Evolutionary conservation across 306 rosid species (phyloP).

Genomic region (Pterocarpus macrocarpus): DNA sequence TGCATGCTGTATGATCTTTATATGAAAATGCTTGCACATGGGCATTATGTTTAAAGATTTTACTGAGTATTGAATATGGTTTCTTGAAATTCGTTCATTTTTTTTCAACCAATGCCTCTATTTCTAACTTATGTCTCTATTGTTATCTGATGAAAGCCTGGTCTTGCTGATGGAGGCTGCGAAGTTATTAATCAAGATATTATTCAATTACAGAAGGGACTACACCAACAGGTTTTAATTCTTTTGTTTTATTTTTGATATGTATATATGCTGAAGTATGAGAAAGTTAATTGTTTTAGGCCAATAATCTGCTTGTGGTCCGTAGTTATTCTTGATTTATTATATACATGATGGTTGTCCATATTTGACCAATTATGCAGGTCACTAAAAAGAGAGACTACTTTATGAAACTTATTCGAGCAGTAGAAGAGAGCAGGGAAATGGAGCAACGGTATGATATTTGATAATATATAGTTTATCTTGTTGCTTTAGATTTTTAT

Average conservation of each 20-base stretch:
- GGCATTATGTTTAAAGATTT: constrained; percentile 22
- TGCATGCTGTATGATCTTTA: constrained; percentile 9
- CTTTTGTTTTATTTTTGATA: constrained; percentile 30
- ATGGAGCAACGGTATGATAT: constrained; percentile 65
- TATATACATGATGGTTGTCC: constrained; percentile 18
- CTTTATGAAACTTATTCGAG: constrained; percentile 59
- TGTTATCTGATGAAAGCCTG: constrained; percentile 73
- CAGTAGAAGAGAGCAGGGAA: constrained; percentile 68
- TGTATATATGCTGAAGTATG: not conserved
- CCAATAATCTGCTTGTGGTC: constrained; percentile 5
- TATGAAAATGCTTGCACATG: constrained; percentile 25
- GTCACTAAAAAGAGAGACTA: constrained; percentile 65
- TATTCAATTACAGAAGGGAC: constrained; percentile 68
- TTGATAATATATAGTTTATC: constrained; percentile 32
- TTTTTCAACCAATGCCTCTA: constrained; percentile 23
- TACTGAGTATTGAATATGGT: constrained; percentile 27
- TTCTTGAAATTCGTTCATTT: not conserved
- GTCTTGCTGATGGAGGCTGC: constrained; percentile 79
- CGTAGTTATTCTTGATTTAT: constrained; percentile 22
- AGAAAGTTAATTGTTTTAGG: constrained; percentile 24
- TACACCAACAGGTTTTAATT: constrained; percentile 69
- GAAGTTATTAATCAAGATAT: constrained; percentile 72
- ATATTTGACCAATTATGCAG: constrained; percentile 52
- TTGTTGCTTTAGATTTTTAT: constrained; percentile 26
- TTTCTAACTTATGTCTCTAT: constrained; percentile 26